Conservation (phyloP, 208 protist genomes). For the Leishmania gerbilli region DNA sequence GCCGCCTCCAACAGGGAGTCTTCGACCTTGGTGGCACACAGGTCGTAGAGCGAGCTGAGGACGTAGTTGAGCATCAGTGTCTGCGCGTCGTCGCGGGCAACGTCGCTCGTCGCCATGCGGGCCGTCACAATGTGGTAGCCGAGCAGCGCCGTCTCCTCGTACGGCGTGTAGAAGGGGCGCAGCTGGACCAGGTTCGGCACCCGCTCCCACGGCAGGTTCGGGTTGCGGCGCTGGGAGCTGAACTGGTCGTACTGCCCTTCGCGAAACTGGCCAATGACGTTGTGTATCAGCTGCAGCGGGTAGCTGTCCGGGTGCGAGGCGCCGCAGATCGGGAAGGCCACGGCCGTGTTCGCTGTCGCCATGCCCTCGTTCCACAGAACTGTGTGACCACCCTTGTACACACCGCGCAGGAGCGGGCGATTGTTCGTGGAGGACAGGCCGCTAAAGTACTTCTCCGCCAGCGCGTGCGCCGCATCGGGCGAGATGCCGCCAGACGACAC, state of each 20-base stretch:
- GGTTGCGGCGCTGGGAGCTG: conserved; percentile 70
- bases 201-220: conserved; percentile 58
- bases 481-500: conserved; percentile 95
- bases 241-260: conserved; percentile 81
- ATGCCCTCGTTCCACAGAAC: conserved; percentile 82
- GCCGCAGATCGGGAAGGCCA: conserved; percentile 86
- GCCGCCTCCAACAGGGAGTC: conserved; percentile 91
- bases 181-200: conserved; percentile 76
- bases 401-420: conserved; percentile 46
- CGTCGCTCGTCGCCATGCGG: conserved; percentile 41
- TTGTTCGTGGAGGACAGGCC: conserved; percentile 73
- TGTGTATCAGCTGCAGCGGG: conserved; percentile 93
- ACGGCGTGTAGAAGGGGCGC: conserved; percentile 91
- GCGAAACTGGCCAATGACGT: conserved; percentile 93
- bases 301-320: conserved; percentile 92
- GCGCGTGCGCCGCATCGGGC: conserved; percentile 92
- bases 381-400: conserved; percentile 73
- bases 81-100: conserved; percentile 66
- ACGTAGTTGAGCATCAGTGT: conserved; percentile 74
- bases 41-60: conserved; percentile 68
- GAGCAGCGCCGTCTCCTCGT: conserved; percentile 89
- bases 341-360: conserved; percentile 79
- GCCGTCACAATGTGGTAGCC: conserved; percentile 87
- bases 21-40: conserved; percentile 51
- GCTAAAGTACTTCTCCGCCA: conserved; percentile 93